phyloP scores from a whole-genome alignment of 495 filamentous ascomycete genomes.

The Aspergillus panamensis region DNA sequence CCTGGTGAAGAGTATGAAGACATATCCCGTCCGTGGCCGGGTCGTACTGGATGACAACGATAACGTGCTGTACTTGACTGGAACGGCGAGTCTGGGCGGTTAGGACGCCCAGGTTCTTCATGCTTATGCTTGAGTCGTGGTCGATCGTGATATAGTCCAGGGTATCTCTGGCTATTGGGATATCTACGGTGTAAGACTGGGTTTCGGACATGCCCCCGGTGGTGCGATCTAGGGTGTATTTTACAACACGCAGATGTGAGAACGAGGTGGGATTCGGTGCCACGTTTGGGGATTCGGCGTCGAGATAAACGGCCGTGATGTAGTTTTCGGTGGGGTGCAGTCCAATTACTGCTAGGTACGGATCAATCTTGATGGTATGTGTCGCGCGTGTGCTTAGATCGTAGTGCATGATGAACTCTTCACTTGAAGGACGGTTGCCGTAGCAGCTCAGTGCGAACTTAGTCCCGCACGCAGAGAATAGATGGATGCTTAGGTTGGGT shows the following conservation, averaged over 20 bases:
- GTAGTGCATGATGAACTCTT: constrained; percentile 26
- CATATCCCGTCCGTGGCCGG: constrained; percentile 5
- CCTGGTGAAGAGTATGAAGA: constrained; percentile 10
- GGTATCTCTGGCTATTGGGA: neutral
- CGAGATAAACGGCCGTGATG: constrained; percentile 17
- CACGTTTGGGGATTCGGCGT: neutral
- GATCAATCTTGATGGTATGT: constrained; percentile 15
- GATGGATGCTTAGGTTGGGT: constrained; percentile 11
- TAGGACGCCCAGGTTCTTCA: constrained; percentile 17
- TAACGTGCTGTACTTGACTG: neutral
- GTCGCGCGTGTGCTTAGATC: constrained; percentile 16
- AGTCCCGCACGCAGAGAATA: constrained; percentile 18
- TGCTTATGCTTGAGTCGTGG: neutral
- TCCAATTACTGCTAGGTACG: constrained; percentile 14
- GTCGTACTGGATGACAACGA: constrained; percentile 13
- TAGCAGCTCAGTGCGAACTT: constrained; percentile 22
- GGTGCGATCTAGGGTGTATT: constrained; percentile 8
- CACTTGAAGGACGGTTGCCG: neutral
- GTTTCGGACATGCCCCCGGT: neutral
- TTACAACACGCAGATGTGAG: constrained; percentile 13
- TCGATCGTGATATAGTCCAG: neutral
- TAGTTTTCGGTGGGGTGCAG: constrained; percentile 4
- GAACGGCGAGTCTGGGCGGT: neutral
- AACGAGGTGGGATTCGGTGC: neutral
- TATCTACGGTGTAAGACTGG: neutral